Evolutionary conservation across 2,329 filamentous ascomycete genomes (phyloP), one percentile per base, ranked within the genome.

Genomic region (Stemphylium vesicarium): DNA sequence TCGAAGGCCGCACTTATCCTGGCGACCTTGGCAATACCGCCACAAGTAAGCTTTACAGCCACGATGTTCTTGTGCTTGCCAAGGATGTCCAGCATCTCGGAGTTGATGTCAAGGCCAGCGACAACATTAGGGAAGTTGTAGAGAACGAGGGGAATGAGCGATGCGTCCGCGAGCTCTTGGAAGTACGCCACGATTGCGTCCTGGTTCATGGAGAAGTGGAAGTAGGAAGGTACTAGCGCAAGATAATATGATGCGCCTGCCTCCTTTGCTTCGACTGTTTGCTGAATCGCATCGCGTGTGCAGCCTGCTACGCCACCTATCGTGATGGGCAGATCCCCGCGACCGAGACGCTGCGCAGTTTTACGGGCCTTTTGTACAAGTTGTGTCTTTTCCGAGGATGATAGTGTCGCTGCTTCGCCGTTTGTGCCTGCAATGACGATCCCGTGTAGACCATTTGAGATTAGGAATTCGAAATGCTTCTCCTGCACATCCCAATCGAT

Each of bases 401-500:
- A 74, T 9, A 80, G 69, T 4, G 78, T 73, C 16, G 75, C 76
- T 4, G 78, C 77, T 70, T 80, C 79, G 18, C 79, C 79, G 48
- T 79, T 81, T 8, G 79, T 78, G 38, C 79, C 78, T 22, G 75
- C 77, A 20, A 79, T 72, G 15, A 80, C 78, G 22, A 75, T 74
- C 7, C 82, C 82, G 44, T 85, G 80, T 5, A 85, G 70, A 1
- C 82, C 82, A 38, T 80, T 84, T 10, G 69, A 72, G 48, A 85
- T 75, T n/a, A 85, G 69, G 61, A 84, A 85, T 61, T 82, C 75
- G 20, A 84, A 70, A 54, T 85, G 84, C 58, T 78, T 77, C 51
- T 78, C 78, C 64, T 86, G 82, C 1, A 81, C 68, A 5, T 78
- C 74, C 83, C 82, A 85, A 63, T 86, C 82, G 35, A 85, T 81